Evolutionary conservation across 148 eudicot species (phyloP).

Genomic region (Vaccinium macrocarpon): DNA sequence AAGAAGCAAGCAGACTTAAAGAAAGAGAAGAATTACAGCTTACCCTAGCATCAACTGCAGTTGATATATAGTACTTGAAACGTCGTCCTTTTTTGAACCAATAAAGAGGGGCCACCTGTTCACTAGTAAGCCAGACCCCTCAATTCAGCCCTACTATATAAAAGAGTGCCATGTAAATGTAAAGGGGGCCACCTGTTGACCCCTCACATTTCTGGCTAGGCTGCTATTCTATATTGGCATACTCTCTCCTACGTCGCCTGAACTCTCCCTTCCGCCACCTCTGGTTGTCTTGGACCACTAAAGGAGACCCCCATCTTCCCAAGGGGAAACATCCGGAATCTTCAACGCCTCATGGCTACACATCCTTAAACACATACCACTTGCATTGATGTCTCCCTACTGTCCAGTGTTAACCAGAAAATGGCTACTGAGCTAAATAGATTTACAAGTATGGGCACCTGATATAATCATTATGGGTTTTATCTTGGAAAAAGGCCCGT

Average conservation of each 20-base stretch:
- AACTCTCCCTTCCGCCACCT: not conserved
- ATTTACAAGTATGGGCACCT: not conserved
- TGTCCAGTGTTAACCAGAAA: not conserved
- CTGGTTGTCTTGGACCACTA: not conserved
- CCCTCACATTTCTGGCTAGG: not conserved
- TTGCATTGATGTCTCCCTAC: not conserved
- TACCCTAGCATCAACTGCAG: not conserved
- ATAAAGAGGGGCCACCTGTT: not conserved
- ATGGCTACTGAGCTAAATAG: not conserved
- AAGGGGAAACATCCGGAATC: not conserved
- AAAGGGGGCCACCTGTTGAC: not conserved
- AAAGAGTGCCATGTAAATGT: not conserved
- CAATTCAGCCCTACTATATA: not conserved
- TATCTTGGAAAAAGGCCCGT: not conserved
- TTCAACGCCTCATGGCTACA: not conserved
- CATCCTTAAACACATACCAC: not conserved
- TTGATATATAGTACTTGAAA: constrained; percentile 1
- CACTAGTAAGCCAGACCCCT: not conserved
- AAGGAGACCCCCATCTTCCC: not conserved
- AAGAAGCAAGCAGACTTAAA: not conserved
- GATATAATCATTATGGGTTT: not conserved
- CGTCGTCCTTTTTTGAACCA: not conserved
- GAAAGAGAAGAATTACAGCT: not conserved
- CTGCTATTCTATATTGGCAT: not conserved
- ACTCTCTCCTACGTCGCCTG: not conserved